Base-by-base conservation (phyloP, 2,329 filamentous ascomycete species). In the Hyphodiscus sp. region DNA sequence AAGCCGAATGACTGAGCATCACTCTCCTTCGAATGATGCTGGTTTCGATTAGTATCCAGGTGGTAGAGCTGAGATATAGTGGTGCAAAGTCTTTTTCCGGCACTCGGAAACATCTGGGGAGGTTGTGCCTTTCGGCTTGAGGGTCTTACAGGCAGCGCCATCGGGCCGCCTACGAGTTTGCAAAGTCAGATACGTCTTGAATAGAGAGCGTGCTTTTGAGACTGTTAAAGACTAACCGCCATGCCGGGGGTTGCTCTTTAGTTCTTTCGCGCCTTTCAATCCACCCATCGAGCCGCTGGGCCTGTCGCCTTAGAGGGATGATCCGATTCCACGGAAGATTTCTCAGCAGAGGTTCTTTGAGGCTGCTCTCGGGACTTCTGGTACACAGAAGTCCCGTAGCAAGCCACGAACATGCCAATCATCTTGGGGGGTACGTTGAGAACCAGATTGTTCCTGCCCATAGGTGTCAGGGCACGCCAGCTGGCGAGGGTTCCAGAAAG, bases 101-200 rank as follows among this genome's bases (percentile, higher is more conserved):
- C 23, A 26, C 23, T 26, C 23, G 23, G 23, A 26, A 26, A 26
- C 23, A 26, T 26, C 3, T 26, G 23, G 23, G 23, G 23, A 26
- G 23, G 23, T 26, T 26, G 47, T 49, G 47, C 47, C 47, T 49
- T 49, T 49, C 47, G 47, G 26, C 47, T 52, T 48, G 23, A 47
- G 45, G 45, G 45, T 52, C 50, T 44, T 42, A 51, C 33, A 50
- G 30, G 47, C 52, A 54, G 44, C 52, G 52, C 44, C 41, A 54
- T 54, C 48, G 23, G 48, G 45, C 49, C 53, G 49, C 53, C 49
- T 55, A 55, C 49, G 23, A 55, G 41, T 55, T 55, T 52, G 41
- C 45, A 52, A 52, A 49, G 45, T 55, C 45, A 55, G 49, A 55
- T 55, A 50, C 41, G 20, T 55, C 42, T 52, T 52, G 49, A 52